Evolutionary conservation across 148 eudicot species (phyloP), one percentile per base, ranked within the genome.

Genomic region (Chenopodium suecicum): DNA sequence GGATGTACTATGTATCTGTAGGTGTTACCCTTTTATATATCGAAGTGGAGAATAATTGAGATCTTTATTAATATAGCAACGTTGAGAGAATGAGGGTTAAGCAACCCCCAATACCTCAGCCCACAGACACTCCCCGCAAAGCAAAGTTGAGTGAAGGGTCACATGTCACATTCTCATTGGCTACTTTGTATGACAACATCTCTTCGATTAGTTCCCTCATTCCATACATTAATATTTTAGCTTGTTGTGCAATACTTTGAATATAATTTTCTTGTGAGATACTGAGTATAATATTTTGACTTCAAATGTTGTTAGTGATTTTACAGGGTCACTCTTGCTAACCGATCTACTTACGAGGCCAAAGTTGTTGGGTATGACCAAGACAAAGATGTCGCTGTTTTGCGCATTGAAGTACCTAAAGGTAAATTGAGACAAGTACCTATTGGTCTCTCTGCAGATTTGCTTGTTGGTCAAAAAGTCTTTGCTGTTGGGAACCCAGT

Each of bases 401-500:
- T 95, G 90, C 89, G 83, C 58, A 89, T 92, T 77, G 97, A 92
- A 76, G 93, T 90, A 69, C 92, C 99, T 17, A 87, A 93, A 73
- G 94, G 88, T 75, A 93, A 93, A 87, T 81, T 95, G 83, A 88
- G 97, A 82, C 99, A 98, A 16, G 78, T 94, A 81, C 98, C 98
- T 22, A 71, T 95, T 84, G 99, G 99, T 69, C 79, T 91, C 60
- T 95, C 98, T 32, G 88, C 97, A 34, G 97, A 94, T 80, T 89
- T 95, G 89, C 97, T 95, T 85, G 99, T 95, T 73, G 98, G 99
- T 81, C 99, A 95, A 80, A 94, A 95, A 91, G 99, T 95, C 52
- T 95, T 67, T 84, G 99, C 99, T 73, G 92, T 95, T 78, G 99
- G 99, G 84, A 95, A 95, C 82, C 99, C 99, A 82, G 98, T 95